A percentile compares a stretch with the other conserved stretches of the same genome.
Conservation (phyloP, 108 stramenopile genomes). For the Mediolabrus comicus region DNA sequence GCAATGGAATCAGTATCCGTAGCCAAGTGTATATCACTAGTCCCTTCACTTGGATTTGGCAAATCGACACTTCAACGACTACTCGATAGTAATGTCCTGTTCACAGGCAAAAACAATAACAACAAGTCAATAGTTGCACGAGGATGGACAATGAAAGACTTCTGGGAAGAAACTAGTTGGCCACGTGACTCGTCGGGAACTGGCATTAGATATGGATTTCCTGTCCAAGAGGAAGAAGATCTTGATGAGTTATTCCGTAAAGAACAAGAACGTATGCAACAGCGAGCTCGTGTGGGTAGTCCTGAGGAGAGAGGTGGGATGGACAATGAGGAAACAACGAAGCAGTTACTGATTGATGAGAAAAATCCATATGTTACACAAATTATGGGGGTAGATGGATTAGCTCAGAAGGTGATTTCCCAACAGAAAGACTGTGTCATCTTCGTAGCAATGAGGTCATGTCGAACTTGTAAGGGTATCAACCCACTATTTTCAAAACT, state of each 20-base stretch:
- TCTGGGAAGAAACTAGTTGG: conserved; percentile 85
- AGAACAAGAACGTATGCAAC: conserved; percentile 22
- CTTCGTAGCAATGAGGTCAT: conserved; percentile 77
- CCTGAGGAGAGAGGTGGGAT: conserved; percentile 15
- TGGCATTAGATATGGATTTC: conserved; percentile 75
- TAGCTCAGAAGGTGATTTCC: conserved; percentile 53
- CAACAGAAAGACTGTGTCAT: conserved; percentile 54
- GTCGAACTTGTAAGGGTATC: conserved; percentile 74
- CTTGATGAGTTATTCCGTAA: conserved; percentile 42
- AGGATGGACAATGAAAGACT: conserved; percentile 69
- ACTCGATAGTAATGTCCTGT: conserved; percentile 60
- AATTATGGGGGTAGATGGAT: conserved; percentile 60
- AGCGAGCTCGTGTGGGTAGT: conserved; percentile 10
- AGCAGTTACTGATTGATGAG: conserved; percentile 17
- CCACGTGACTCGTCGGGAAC: conserved; percentile 71
- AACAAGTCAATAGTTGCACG: conserved; percentile 37
- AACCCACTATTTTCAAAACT: conserved; percentile 66
- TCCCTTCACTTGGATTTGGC: conserved; percentile 63
- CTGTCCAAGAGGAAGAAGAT: conserved; percentile 57
- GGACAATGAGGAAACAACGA: conserved; percentile 24
- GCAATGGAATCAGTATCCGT: conserved; percentile 31
- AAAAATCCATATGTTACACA: conserved; percentile 64
- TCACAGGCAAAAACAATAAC: conserved; percentile 35
- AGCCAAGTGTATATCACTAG: conserved; percentile 15
- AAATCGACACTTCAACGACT: conserved; percentile 55